Base-by-base conservation (phyloP, 768 basidiomycete species). In the Tephrocybe sp. region DNA sequence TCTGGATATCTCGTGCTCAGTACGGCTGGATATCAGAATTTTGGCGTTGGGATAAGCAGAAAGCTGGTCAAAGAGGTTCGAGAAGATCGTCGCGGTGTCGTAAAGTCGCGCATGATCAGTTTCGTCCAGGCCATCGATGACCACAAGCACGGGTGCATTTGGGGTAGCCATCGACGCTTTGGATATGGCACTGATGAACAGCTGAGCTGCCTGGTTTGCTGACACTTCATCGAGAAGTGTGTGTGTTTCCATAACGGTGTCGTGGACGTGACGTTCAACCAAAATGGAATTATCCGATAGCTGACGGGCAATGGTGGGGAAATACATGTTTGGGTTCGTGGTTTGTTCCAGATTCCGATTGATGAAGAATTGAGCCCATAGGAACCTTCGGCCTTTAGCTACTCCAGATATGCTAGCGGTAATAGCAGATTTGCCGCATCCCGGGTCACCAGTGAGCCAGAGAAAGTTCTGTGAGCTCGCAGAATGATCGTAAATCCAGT, bases 121-220 rank as follows among this genome's bases (percentile, higher is more conserved):
- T 35, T 60, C 59, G 34, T 60, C 56, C 11, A 60, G 38, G 8
- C 49, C 59, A 32, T 60, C 56, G 31, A 60, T 57, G 20, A 60
- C 35, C 14, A 60, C 30, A 6, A 60, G 39, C 2, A 55, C 51
- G 6, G 56, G 56, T n/a, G 17, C n/a, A 5, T 38, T 11, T 5
- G 49, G 39, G 22, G 49, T 19, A 11, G 39, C 16, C 11, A 6
- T 19, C 11, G 47, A 54, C 5, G 56, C 56, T 19, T 42, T 44
- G 8, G 14, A 6, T 35, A 60, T 42, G 19, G 47, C 32, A n/a
- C 52, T 31, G 7, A 60, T 35, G 34, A 60, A 60, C 10, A 60
- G 50, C 12, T 51, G 40, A 11, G 39, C 45, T 7, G 59, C 59
- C 39, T 60, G 58, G 4, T 45, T 26, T 1, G 26, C 2, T 3